These are phyloP conservation scores for Alternaria novae-zelandiae DNA, from an alignment of 2,329 filamentous ascomycete species.

Conservation along the genomic window DNA sequence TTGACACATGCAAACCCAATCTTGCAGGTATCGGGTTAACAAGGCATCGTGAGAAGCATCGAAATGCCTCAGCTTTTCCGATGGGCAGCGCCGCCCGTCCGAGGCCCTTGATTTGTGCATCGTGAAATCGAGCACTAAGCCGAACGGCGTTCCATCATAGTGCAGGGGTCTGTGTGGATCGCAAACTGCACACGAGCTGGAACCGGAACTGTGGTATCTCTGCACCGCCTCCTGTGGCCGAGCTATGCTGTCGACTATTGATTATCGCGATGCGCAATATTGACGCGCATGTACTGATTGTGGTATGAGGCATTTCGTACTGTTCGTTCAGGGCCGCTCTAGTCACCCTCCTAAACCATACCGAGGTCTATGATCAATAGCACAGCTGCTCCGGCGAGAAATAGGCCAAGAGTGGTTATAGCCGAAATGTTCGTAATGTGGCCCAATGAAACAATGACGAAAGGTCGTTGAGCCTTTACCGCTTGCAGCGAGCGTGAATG, in stretches of 20 bases:
- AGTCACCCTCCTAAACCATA: neutral
- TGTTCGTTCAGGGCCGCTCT: neutral
- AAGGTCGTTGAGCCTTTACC: slow-evolving; percentile 21
- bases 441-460: slow-evolving; percentile 27
- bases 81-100: slow-evolving; percentile 29
- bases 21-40: slow-evolving; percentile 1
- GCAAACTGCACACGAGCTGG: slow-evolving; percentile 30
- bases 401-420: neutral
- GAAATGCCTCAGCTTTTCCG: slow-evolving; percentile 36
- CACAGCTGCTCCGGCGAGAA: slow-evolving; percentile 8
- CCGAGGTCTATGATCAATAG: neutral
- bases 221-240: slow-evolving; percentile 33
- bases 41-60: slow-evolving; percentile 7
- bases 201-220: slow-evolving; percentile 32
- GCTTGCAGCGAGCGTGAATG: slow-evolving; percentile 22
- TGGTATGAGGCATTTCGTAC: neutral
- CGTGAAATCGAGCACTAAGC: slow-evolving; percentile 10
- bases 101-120: slow-evolving; percentile 25
- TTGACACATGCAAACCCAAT: slow-evolving; percentile 7
- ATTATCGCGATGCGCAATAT: neutral
- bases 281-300: neutral
- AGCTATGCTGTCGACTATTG: neutral
- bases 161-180: slow-evolving; percentile 25
- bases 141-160: slow-evolving; percentile 15
- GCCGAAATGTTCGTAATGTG: slow-evolving; percentile 6